A percentile compares a stretch with the other conserved stretches of the same genome.
These are phyloP conservation scores for Closterium sp. DNA, from an alignment of 139 green algal genomes.

Conservation along the genomic window DNA sequence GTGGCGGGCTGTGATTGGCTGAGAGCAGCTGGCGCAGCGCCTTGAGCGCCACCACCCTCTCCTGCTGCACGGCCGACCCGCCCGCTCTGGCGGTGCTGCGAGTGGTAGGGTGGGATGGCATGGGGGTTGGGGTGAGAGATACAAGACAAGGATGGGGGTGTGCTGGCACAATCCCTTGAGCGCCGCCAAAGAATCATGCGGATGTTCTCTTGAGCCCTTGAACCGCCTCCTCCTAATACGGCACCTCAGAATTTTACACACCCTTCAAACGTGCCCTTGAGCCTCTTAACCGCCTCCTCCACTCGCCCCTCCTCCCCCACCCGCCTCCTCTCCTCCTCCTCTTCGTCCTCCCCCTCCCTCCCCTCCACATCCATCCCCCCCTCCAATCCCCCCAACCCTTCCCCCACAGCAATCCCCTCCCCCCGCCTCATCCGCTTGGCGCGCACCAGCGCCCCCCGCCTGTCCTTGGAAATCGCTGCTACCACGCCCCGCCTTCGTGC, in stretches of 20 bases:
- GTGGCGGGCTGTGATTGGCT: not conserved
- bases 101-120: not conserved
- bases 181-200: too few species aligned
- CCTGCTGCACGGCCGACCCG: not conserved
- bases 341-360: not conserved
- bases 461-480: conserved; percentile 22
- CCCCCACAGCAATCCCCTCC: not conserved
- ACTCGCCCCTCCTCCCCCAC: conserved; percentile 12
- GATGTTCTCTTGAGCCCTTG: too few species aligned
- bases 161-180: not conserved
- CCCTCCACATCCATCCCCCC: conserved; percentile 11
- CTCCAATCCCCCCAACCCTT: conserved; percentile 21
- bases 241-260: not conserved
- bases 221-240: too few species aligned
- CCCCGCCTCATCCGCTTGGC: conserved; percentile 31
- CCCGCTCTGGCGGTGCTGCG: not conserved
- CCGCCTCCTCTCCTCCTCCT: conserved; percentile 15
- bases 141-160: not conserved
- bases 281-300: not conserved
- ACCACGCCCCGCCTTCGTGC: conserved; percentile 5
- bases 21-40: conserved; percentile 31
- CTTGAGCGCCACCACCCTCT: conserved; percentile 14
- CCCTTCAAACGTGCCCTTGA: not conserved
- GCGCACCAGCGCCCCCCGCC: conserved; percentile 29
- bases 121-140: too few species aligned